phyloP scores from a whole-genome alignment of 164 flowering plant genomes.

The Vitis rupestris region DNA sequence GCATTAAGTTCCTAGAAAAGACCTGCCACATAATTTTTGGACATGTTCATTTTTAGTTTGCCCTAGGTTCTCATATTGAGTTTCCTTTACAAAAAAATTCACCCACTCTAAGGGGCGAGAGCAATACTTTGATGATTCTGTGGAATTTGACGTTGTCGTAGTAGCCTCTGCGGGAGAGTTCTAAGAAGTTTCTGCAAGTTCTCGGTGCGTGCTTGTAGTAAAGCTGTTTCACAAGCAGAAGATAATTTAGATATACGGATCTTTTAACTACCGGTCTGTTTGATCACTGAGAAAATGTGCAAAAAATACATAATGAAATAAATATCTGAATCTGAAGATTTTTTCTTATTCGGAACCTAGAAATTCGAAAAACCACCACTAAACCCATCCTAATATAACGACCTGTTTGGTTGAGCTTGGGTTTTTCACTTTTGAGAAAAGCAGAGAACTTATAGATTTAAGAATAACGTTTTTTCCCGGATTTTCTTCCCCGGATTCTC shows the following conservation, averaged over 20 bases:
- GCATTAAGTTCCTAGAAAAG: neutral
- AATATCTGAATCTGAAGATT: neutral
- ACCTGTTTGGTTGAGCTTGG: neutral
- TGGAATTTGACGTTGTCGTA: slow-evolving; percentile 88
- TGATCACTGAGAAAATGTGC: neutral
- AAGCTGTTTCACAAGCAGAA: slow-evolving; percentile 34
- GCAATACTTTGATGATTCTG: slow-evolving; percentile 74
- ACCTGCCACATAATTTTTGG: neutral
- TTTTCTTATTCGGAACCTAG: neutral
- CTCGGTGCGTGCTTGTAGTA: slow-evolving; percentile 91
- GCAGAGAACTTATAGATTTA: neutral
- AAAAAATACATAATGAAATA: neutral
- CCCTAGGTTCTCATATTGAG: no score
- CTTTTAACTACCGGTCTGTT: neutral
- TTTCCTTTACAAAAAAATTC: no score
- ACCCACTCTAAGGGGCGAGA: neutral
- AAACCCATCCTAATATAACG: neutral
- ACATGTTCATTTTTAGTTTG: neutral
- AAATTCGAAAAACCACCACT: neutral
- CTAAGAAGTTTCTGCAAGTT: slow-evolving; percentile 89
- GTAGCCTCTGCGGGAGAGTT: slow-evolving; percentile 83
- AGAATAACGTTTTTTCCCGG: no score
- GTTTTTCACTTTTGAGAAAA: no score
- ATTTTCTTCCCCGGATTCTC: no score
- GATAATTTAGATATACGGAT: neutral